Evolutionary conservation across 129 eudicot genomes (phyloP), one percentile per base, ranked within the genome.

Genomic region (Arctium lappa): DNA sequence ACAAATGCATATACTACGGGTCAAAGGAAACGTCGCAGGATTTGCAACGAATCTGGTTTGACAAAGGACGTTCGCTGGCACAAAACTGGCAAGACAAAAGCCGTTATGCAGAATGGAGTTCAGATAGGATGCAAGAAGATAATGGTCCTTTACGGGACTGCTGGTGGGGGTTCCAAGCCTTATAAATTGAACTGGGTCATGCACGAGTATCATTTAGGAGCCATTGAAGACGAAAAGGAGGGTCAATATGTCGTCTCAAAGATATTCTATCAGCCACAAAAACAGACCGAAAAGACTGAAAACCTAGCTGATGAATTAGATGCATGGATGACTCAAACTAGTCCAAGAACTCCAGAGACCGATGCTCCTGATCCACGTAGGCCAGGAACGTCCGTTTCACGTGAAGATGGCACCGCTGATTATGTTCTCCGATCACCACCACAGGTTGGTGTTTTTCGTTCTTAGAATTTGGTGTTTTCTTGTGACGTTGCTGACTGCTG

Each of bases 171-270:
- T 18, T 83, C 84, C 4, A 95, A 95, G 82, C 89, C 95, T 6
- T 83, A 63, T 32, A 95, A 93, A 73, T 79, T 90, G 70, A 90
- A 91, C 48, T 95, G 99, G 99, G 92, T 92, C 22, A 95, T 95
- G 98, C 99, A 95, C 76, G 98, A 95, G 32, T 95, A 91, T 84
- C 98, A 95, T 86, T 65, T 95, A 34, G 99, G 98, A 50, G 80
- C 78, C 0, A 80, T 86, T 75, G 94, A 91, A 80, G 97, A 95
- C 71, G 99, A 95, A 80, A 91, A 75, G n/a, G 92, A 93, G 11
- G 98, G 94, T 1, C 83, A 90, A 53, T 90, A 76, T 62, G 99
- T 95, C 18, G 99, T 95, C 48, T 88, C 98, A 18, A 95, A 91
- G 82, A 81, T 95, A 32, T 93, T 88, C 40, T 93, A 89, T 86